Percentiles rank a stretch among this genome's conserved stretches.
Conservation (phyloP, 768 basidiomycete genomes). For the Tylopilus intermedius region DNA sequence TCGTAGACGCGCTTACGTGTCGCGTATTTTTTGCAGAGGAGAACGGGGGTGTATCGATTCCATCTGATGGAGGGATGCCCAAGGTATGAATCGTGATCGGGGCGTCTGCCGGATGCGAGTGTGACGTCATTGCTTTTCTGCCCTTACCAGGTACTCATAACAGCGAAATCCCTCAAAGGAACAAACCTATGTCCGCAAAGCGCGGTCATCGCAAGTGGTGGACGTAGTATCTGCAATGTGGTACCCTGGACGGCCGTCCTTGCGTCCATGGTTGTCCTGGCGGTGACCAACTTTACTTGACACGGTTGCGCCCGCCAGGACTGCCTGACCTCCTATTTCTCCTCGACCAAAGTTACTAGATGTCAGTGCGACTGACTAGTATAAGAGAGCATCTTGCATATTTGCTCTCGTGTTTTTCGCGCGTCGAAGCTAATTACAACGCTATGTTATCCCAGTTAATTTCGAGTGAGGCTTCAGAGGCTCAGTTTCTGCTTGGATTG, state of each 20-base stretch:
- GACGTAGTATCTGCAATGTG: not conserved
- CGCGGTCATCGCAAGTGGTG: conserved; percentile 1
- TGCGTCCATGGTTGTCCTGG: conserved; percentile 3
- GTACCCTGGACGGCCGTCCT: conserved; percentile 9
- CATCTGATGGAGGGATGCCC: conserved; percentile 43
- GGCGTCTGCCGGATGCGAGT: not conserved
- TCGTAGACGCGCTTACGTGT: conserved; percentile 56
- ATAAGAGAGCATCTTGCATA: too few relatives aligned
- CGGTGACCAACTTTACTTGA: conserved; percentile 7
- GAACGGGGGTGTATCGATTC: conserved; percentile 39
- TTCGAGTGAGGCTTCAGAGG: not conserved
- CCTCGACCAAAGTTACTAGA: not conserved
- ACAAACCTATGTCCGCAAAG: conserved; percentile 20
- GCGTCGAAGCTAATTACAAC: not conserved
- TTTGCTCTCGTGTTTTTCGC: not conserved
- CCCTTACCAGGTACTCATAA: conserved; percentile 32
- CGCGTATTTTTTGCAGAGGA: conserved; percentile 31
- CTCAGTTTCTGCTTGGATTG: conserved; percentile 3
- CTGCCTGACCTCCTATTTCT: not conserved
- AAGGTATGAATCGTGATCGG: conserved; percentile 27
- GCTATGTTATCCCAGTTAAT: conserved; percentile 2
- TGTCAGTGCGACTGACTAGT: too few relatives aligned
- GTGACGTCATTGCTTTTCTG: not conserved
- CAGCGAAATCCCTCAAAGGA: conserved; percentile 24
- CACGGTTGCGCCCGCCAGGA: not conserved